These are phyloP conservation scores for Barnettozyma vustinii DNA, from an alignment of 805 yeast species.

Conservation along the genomic window DNA sequence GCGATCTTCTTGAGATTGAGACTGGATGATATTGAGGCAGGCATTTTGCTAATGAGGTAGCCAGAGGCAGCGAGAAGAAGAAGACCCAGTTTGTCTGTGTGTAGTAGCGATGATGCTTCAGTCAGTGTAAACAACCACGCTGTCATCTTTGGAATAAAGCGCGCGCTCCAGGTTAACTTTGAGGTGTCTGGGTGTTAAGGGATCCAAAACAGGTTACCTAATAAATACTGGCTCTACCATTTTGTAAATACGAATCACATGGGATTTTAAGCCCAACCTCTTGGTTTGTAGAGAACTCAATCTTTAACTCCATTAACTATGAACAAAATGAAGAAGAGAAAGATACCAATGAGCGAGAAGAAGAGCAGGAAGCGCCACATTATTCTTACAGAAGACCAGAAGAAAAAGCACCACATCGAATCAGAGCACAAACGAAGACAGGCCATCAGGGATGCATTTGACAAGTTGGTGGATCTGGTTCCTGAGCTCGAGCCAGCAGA, in stretches of 20 bases:
- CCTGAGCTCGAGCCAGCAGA: constrained; percentile 69
- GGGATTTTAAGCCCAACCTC: not conserved
- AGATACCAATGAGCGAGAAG: not conserved
- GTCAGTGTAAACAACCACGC: not conserved
- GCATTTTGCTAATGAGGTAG: constrained; percentile 21
- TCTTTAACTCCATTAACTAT: not conserved
- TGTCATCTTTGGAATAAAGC: not conserved
- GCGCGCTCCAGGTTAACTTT: not conserved
- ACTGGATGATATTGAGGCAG: constrained; percentile 14
- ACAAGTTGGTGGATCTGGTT: constrained; percentile 64
- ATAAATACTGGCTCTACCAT: not conserved
- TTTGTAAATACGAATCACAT: not conserved
- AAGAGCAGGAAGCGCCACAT: constrained; percentile 1
- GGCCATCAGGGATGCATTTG: constrained; percentile 79
- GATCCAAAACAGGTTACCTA: not conserved
- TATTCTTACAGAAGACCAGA: constrained; percentile 29
- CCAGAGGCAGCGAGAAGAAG: constrained; percentile 19
- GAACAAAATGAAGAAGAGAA: not conserved
- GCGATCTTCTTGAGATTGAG: constrained; percentile 18
- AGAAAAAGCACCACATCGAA: constrained; percentile 69
- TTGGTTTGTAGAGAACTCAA: not conserved
- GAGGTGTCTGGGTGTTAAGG: not conserved
- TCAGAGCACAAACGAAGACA: constrained; percentile 85
- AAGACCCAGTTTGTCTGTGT: constrained; percentile 21
- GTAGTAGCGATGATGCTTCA: not conserved